Base-by-base conservation (phyloP, 2,329 filamentous ascomycete genomes). In the Talaromyces sp. region DNA sequence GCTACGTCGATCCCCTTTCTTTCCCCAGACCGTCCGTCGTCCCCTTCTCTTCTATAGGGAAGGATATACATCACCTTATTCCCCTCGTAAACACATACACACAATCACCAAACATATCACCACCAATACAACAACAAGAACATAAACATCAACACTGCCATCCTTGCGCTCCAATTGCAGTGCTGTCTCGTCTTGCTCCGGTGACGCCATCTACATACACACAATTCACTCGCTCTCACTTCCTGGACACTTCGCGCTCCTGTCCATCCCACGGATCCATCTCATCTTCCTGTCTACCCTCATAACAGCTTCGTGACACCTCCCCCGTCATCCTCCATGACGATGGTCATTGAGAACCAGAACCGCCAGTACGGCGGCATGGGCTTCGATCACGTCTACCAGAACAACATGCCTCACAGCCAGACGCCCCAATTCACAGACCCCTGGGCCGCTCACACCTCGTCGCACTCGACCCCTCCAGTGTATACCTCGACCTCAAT, bases 291-390 rank as follows among this genome's bases (percentile, higher is more conserved):
- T 35, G 32, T 32, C 21, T 58, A 14, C 59, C 31, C 56, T 56
- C 61, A 17, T 11, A 19, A 6, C 29, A 46, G 17, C 17, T 9
- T 21, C 56, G n/a, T 4, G 38, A 24, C 19, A 46, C 9, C 14
- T 43, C n/a, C 29, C 19, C 19, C 38, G 43, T 58, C 66, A 68
- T 68, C 66, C 79, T 86, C 77, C 77, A 96, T 96, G 92, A 95
- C 91, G 80, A 96, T 96, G 91, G 90, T 93, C 77, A 86, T 96
- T 81, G 91, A 96, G 80, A 86, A 87, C 71, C 90, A 92, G 77
- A 91, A 93, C 80, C 90, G 87, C 81, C 86, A 86, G 75, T 90
- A 89, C 80, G 90, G 84, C 72, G 85, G 84, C 74, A 83, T 96
- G 80, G 59, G 58, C 76, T 95, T 93, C 81, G 90, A 93, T 77